Base-by-base conservation (phyloP, 805 yeast genomes). In the Spathaspora hagerdaliae region DNA sequence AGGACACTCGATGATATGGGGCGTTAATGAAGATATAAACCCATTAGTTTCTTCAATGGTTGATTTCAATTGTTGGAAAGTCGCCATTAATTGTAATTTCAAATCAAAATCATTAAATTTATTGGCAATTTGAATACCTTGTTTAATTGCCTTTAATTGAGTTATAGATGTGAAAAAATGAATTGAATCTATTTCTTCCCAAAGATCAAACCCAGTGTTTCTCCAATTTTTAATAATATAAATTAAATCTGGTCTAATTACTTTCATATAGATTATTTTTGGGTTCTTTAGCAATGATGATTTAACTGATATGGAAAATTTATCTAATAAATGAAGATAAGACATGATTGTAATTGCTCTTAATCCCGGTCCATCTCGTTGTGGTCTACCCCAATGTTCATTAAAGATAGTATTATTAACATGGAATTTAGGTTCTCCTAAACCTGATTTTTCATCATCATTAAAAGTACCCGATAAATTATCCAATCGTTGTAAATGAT, bases 321-420 rank as follows among this genome's bases (percentile, higher is more conserved):
- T 57, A 6, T 63, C 53, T 47, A 82, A 61, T 2, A 75, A 53
- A 19, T 68, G 64, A 48, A 87, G 53, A 58, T 79, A 87, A 49
- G 76, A 76, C 34, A 78, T 62, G 19, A 83, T 73, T 1, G 96
- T 76, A 45, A 84, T 74, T 9, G 82, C 75, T 55, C 97, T 75
- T 46, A 92, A 71, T 1, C 95, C 91, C 0, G 98, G 97, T 0
- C 98, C 98, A 62, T 92, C 98, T 48, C 89, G 77, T 65, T 92
- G 98, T 1, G 98, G 98, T 54, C 98, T 74, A 2, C 98, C 98
- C 98, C 98, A 92, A 32, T 69, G 61, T 2, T 69, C 82, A 6
- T 63, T 61, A 56, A 85, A 92, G 1, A 86, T 71, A 0, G 79
- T 55, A 24, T 85, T 83, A 59, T 88, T 78, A 4, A 82, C 79